Evolutionary conservation across 192 early-diverging fungal genomes (phyloP), one percentile per base, ranked within the genome.

Genomic region (Entomortierella chlamydospora): DNA sequence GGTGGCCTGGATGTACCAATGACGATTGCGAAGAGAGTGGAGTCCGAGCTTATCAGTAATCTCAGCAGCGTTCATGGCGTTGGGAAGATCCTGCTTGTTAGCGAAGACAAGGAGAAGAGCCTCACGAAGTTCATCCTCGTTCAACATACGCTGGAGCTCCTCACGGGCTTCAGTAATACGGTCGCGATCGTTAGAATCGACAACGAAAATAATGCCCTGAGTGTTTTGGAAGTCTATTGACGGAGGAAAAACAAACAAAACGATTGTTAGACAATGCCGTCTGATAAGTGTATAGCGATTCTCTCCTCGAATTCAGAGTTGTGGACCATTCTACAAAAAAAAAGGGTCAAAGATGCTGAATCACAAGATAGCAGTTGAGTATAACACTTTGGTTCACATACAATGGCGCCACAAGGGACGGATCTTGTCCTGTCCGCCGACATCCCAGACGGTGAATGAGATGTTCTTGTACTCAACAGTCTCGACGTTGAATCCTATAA

Each of bases 1-100:
- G 51, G 94, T 93, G 18, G 92, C 90, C 86, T 97, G 95, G 78
- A 99, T 95, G 85, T 93, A 95, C 97, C 97, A 99, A 45, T 89
- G 86, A 82, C 95, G 90, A 81, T 90, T 88, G 71, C 90, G 87
- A 59, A 97, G 85, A 70, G 89, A 87, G 68, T 91, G 91, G 72
- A 98, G 91, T 41, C 95, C 93, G 49, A 99, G 92, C 87, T 95
- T 94, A 76, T 98, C 96, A 54, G 93, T 95, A 81, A 98, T 94
- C 84, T 98, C 95, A 60, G 91, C 89, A 68, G 94, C 93, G 78
- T 88, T 93, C 95, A 98, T 96, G 77, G 97, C 95, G 85, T 95
- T 95, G 70, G 95, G 95, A 69, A 97, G 84, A 91, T 99, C 98
- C 83, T 99, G 98, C 90, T 99, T 99, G 92, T 99, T 99, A 85